These are phyloP conservation scores for Phytophthora megakarya DNA, from an alignment of 352 stramenopile species.

Conservation along the genomic window DNA sequence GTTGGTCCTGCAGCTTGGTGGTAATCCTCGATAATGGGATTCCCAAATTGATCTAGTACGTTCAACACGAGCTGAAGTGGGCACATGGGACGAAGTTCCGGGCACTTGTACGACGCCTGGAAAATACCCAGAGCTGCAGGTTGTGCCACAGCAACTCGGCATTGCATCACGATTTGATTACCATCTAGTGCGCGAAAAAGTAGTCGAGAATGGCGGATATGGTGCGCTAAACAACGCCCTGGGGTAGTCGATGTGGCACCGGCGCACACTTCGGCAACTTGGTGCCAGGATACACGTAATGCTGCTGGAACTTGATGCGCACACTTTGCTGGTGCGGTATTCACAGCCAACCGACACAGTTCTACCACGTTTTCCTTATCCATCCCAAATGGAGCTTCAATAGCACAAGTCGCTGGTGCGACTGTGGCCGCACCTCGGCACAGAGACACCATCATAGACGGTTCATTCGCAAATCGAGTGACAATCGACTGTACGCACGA, in stretches of 20 bases:
- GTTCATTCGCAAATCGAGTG: conserved; percentile 22
- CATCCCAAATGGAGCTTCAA: conserved; percentile 55
- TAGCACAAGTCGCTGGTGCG: conserved; percentile 39
- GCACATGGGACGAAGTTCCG: conserved; percentile 51
- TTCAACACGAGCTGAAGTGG: conserved; percentile 41
- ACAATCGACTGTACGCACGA: conserved; percentile 36
- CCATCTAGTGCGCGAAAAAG: conserved; percentile 25
- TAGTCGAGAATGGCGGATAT: conserved; percentile 27
- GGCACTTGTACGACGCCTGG: conserved; percentile 53
- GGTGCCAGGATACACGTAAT: conserved; percentile 35
- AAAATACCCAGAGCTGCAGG: conserved; percentile 49
- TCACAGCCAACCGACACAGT: conserved; percentile 44
- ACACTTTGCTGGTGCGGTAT: conserved; percentile 42
- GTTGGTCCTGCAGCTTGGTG: neutral
- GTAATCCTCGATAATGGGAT: conserved; percentile 37
- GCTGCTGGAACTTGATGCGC: conserved; percentile 35
- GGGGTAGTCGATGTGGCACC: conserved; percentile 40
- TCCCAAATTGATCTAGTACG: conserved; percentile 63
- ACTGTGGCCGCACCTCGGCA: conserved; percentile 39
- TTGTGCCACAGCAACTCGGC: conserved; percentile 26
- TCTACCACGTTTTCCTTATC: conserved; percentile 31
- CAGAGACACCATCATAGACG: conserved; percentile 30
- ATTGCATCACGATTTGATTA: conserved; percentile 34
- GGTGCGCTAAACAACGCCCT: conserved; percentile 48
- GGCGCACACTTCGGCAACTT: conserved; percentile 43